Evolutionary conservation across 108 stramenopile species (phyloP), one percentile per base, ranked within the genome.

Genomic region (Aurantiochytrium sp.): DNA sequence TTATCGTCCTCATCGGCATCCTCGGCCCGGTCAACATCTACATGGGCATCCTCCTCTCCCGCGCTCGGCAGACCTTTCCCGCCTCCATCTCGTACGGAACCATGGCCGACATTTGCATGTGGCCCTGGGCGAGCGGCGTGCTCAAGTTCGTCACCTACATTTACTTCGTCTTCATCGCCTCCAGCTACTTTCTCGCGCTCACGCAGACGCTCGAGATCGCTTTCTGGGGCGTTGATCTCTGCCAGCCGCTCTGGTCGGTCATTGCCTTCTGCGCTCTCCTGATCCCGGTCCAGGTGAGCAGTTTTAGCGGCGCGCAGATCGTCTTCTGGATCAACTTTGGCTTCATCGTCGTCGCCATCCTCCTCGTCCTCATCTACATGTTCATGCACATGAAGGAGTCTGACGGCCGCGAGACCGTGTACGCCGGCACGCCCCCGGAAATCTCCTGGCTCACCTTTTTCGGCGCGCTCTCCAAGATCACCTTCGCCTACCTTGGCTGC

Each of bases 291-390:
- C 59, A 65, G 59, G 34, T 65, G 27, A 8, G 24, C 22, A 65
- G 59, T 0, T 65, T 65, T 34, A 34, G 32, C 34, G 59, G 59
- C 10, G 59, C 59, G 8, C 27, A 34, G 59, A 65, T 65, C 1
- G 59, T 65, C 59, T 65, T 65, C 59, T 65, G 59, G 59, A 65
- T 65, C 34, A 65, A 65, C 59, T 65, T 65, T 27, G 59, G 59
- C 1, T 19, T 65, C 59, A 65, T 65, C 59, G 59, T 65, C 34
- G 4, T 65, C 34, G 59, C 59, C 59, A 65, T 65, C 59, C 34
- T 65, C 59, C 59, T 65, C 19, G 59, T 65, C 8, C 59, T 65
- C 34, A 65, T 65, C 59, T 65, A 65, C 59, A 30, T 65, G 32
- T 65, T 30, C 32, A 65, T 65, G 8, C 8, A 65, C 24, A 65